These are phyloP conservation scores for Saprolegnia parasitica DNA, from an alignment of 352 stramenopile species.

Conservation along the genomic window DNA sequence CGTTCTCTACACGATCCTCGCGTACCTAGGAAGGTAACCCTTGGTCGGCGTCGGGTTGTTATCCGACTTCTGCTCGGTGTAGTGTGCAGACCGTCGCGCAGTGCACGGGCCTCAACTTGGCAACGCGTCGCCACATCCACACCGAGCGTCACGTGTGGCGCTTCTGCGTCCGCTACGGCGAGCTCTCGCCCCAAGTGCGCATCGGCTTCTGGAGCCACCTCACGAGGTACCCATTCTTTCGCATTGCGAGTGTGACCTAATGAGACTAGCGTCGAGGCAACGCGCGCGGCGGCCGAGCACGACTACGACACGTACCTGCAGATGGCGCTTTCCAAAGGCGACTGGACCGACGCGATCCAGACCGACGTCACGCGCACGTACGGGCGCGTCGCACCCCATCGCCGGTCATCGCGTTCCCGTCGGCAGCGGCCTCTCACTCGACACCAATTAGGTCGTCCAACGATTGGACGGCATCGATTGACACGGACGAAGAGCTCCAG, in stretches of 20 bases:
- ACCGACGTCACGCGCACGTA: slow-evolving; percentile 83
- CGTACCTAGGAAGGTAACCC: slow-evolving; percentile 44
- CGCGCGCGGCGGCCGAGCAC: slow-evolving; percentile 49
- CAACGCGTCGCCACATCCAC: slow-evolving; percentile 53
- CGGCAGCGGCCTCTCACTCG: neutral
- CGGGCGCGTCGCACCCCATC: slow-evolving; percentile 73
- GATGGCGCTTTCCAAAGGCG: slow-evolving; percentile 79
- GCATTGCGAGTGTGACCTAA: neutral
- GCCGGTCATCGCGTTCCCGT: slow-evolving; percentile 31
- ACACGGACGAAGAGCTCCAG: slow-evolving; percentile 60
- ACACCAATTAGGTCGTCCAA: slow-evolving; percentile 34
- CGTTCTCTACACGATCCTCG: slow-evolving; percentile 67
- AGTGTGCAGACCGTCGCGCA: slow-evolving; percentile 42
- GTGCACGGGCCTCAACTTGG: slow-evolving; percentile 51
- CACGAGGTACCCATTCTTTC: slow-evolving; percentile 30
- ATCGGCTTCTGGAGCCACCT: slow-evolving; percentile 76
- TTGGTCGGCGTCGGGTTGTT: neutral
- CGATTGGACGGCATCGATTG: slow-evolving; percentile 37
- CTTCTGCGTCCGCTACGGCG: slow-evolving; percentile 81
- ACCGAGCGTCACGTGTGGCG: slow-evolving; percentile 63
- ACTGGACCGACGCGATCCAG: slow-evolving; percentile 74
- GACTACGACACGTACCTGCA: slow-evolving; percentile 84
- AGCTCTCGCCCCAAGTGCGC: slow-evolving; percentile 46
- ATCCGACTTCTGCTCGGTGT: neutral
- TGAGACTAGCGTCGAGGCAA: slow-evolving; percentile 34